Percentiles rank a stretch among this genome's conserved stretches.
Evolutionary conservation across 495 filamentous ascomycete genomes (phyloP).

Genomic region (Penicillium coprophilum): DNA sequence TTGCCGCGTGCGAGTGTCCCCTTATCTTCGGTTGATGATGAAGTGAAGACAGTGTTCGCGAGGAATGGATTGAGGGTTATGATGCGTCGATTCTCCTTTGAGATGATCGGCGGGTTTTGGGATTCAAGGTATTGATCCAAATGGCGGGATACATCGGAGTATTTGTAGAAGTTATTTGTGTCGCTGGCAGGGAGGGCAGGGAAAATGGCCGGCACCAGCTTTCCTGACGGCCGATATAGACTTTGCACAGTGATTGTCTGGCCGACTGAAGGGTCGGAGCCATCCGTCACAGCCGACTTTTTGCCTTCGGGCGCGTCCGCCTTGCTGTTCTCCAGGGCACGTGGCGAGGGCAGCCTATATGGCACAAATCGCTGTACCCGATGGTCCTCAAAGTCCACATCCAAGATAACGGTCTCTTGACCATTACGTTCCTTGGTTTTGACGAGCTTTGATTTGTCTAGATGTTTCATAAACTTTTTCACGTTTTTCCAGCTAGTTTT

Average conservation of each 20-base stretch:
- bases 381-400: constrained; percentile 63
- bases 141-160: constrained; percentile 41
- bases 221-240: constrained; percentile 56
- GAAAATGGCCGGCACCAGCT: constrained; percentile 57
- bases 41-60: constrained; percentile 58
- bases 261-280: constrained; percentile 52
- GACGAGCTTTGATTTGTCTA: constrained; percentile 63
- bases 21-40: constrained; percentile 52
- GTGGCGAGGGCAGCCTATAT: constrained; percentile 57
- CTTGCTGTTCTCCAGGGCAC: constrained; percentile 37
- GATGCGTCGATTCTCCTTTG: constrained; percentile 60
- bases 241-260: constrained; percentile 56
- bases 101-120: constrained; percentile 57
- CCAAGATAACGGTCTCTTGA: constrained; percentile 63
- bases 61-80: constrained; percentile 63
- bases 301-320: constrained; percentile 34
- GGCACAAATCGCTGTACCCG: constrained; percentile 58
- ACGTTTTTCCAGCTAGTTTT: constrained; percentile 75
- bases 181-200: constrained; percentile 42
- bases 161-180: constrained; percentile 54
- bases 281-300: constrained; percentile 41
- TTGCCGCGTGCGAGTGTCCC: constrained; percentile 57
- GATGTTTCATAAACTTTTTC: constrained; percentile 69
- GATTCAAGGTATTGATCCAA: constrained; percentile 47
- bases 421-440: constrained; percentile 67